Conservation (phyloP, 2,329 filamentous ascomycete genomes). For the Paecilomyces niveus region DNA sequence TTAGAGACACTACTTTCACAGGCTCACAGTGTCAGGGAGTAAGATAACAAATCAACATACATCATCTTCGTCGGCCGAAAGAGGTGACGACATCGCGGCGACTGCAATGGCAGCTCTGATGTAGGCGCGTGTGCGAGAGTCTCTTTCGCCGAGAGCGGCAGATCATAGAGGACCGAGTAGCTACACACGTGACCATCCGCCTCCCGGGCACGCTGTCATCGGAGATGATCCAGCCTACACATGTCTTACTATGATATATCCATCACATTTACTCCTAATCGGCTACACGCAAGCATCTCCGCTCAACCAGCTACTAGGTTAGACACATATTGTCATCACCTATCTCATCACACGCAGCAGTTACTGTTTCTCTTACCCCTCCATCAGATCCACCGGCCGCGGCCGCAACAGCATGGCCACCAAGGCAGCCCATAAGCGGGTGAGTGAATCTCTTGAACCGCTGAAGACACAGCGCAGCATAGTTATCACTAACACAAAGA, state of each 20-base stretch:
- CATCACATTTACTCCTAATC: not conserved
- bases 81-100: slow-evolving; percentile 37
- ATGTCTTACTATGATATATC: not conserved
- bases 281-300: not conserved
- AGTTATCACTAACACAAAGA: slow-evolving; percentile 2
- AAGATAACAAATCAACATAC: slow-evolving; percentile 15
- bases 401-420: slow-evolving; percentile 52
- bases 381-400: not conserved
- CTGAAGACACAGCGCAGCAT: not conserved
- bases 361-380: not conserved
- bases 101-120: slow-evolving; percentile 22
- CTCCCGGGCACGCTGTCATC: not conserved
- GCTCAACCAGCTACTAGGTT: not conserved
- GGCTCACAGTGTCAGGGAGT: not conserved
- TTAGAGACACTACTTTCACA: not conserved
- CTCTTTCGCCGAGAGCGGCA: not conserved
- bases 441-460: slow-evolving; percentile 33
- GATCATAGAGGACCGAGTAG: not conserved
- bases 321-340: not conserved
- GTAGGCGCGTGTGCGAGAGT: slow-evolving; percentile 2
- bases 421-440: slow-evolving; percentile 65
- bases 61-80: slow-evolving; percentile 36
- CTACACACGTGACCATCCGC: not conserved
- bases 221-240: not conserved
- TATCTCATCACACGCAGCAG: not conserved